Percentiles rank a stretch among this genome's conserved stretches.
Conservation (phyloP, 495 filamentous ascomycete species). For the Podospora pseudopauciseta region DNA sequence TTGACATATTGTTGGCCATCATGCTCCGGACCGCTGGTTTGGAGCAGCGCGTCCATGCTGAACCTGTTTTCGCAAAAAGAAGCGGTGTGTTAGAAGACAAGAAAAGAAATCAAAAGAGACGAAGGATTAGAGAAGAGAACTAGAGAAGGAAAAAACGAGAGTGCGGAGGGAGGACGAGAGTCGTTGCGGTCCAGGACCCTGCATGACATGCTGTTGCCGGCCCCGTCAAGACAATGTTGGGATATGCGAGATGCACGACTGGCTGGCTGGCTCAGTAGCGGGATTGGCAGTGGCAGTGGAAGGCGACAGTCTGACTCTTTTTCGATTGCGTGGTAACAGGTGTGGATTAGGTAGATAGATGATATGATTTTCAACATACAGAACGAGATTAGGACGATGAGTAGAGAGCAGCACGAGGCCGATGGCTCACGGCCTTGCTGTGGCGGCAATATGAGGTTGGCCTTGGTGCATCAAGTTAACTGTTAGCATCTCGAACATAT, state of each 20-base stretch:
- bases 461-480: conserved; percentile 9
- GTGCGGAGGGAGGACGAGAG: background rate
- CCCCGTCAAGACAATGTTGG: conserved; percentile 6
- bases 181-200: conserved; percentile 8
- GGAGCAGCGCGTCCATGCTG: conserved; percentile 27
- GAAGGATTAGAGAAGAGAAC: background rate
- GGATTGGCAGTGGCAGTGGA: conserved; percentile 12
- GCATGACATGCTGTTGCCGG: conserved; percentile 15
- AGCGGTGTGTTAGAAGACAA: conserved; percentile 18
- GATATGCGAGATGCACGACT: background rate
- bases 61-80: conserved; percentile 15
- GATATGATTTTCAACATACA: background rate
- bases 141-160: background rate
- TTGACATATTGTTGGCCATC: conserved; percentile 16
- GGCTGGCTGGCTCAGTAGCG: background rate
- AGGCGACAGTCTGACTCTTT: background rate
- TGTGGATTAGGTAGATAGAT: conserved; percentile 5
- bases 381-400: conserved; percentile 10
- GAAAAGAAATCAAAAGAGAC: background rate
- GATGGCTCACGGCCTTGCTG: conserved; percentile 31
- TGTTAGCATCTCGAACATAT: conserved; percentile 9
- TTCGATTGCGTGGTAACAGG: background rate
- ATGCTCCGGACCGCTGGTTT: conserved; percentile 19
- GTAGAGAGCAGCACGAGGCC: conserved; percentile 22
- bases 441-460: conserved; percentile 23